Base-by-base conservation (phyloP, 192 early-diverging fungal genomes). In the Spizellomyces sp. region DNA sequence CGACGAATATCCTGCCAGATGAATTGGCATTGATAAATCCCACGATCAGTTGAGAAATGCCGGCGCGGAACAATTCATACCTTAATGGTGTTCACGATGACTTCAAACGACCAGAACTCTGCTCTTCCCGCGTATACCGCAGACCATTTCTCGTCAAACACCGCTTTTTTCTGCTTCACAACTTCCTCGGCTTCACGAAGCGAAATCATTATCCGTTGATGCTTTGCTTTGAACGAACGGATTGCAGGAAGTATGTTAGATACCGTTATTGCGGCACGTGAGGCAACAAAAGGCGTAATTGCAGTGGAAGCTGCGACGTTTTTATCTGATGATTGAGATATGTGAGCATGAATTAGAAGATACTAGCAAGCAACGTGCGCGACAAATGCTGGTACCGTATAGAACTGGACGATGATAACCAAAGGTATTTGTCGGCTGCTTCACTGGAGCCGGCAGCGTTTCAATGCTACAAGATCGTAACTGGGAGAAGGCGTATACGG, bases 61-160 rank as follows among this genome's bases (percentile, higher is more conserved):
- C 14, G n/a, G 0, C 14, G 19, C 27, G 27, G 27, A 36, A 36
- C 1, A 36, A 19, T 45, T 9, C 45, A n/a, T 48, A 5, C 50
- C 50, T 55, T 67, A 22, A 54, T 27, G 19, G 45, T 47, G 19
- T 67, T 12, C 27, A 67, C 14, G 7, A 67, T 55, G 8, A 36
- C n/a, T 43, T 62, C 68, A 42, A 62, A 70, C 1, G 59, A 9
- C 59, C 68, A 62, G 5, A 22, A 70, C 8, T 62, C 68, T 9
- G 58, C 14, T 44, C 44, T 8, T 7, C 17, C 15, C 14, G 15
- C 54, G 44, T 70, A 70, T 12, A 4, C 27, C 2, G 36, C 14
- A 19, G 12, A 22, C 68, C 68, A 70, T 21, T 63, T 15, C 10
- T 63, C 17, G 58, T 70, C 68, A 44, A 70, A 70, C n/a, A 10